These are phyloP conservation scores for Thinopyrum elongatum DNA, from an alignment of 176 grass and related monocot species.

Conservation along the genomic window DNA sequence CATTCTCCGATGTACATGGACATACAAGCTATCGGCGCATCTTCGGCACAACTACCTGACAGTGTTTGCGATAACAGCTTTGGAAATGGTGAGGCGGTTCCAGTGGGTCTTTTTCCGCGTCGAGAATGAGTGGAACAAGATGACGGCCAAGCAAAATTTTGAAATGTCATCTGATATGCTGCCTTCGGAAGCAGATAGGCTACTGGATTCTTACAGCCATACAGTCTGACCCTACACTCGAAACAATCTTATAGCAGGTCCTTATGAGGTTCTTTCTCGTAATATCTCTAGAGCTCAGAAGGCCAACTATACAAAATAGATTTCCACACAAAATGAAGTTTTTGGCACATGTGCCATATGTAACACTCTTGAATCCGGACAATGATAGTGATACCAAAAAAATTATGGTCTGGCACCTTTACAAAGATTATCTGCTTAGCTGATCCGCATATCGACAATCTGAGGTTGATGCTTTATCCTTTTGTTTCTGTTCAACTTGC, in stretches of 20 bases:
- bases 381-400: neutral
- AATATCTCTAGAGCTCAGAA: slow-evolving; percentile 39
- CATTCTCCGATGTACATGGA: slow-evolving; percentile 90
- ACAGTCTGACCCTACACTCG: slow-evolving; percentile 44
- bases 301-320: slow-evolving; percentile 36
- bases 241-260: slow-evolving; percentile 29
- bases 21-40: slow-evolving; percentile 98
- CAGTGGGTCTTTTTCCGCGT: slow-evolving; percentile 98
- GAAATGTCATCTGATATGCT: slow-evolving; percentile 66
- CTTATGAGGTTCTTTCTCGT: neutral
- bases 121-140: slow-evolving; percentile 99
- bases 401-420: neutral
- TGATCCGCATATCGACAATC: neutral
- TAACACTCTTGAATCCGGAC: slow-evolving; percentile 31
- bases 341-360: slow-evolving; percentile 13
- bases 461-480: neutral
- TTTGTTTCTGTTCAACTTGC: neutral
- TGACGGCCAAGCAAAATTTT: slow-evolving; percentile 67
- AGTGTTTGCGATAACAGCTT: slow-evolving; percentile 73
- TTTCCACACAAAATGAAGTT: slow-evolving; percentile 34
- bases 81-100: slow-evolving; percentile 84
- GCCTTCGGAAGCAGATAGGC: slow-evolving; percentile 60
- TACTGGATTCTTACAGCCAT: slow-evolving; percentile 64
- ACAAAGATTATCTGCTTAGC: neutral
- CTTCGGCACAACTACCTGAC: slow-evolving; percentile 95